Percentiles rank a stretch among this genome's conserved stretches.
Evolutionary conservation across 2,329 filamentous ascomycete genomes (phyloP).

Genomic region (Aspergillus thermomutatus): DNA sequence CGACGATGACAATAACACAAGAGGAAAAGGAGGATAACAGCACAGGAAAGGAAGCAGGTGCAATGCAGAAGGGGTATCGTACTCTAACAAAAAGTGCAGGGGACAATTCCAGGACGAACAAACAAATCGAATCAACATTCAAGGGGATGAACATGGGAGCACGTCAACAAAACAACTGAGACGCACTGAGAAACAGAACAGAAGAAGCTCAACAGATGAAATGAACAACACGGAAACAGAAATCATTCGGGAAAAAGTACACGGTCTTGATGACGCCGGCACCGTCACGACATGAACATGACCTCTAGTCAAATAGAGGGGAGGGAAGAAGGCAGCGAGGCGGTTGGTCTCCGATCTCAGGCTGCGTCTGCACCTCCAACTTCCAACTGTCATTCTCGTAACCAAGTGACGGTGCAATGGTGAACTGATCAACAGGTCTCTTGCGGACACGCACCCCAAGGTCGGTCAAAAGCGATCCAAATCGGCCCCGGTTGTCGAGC

Average conservation of each 20-base stretch:
- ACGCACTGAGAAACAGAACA: neutral
- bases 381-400: conserved; percentile 6
- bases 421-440: neutral
- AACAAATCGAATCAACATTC: neutral
- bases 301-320: conserved; percentile 6
- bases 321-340: conserved; percentile 9
- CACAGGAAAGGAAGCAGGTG: neutral
- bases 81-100: neutral
- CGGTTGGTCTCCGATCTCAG: neutral
- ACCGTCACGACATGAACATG: neutral
- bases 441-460: conserved; percentile 9
- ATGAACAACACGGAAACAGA: neutral
- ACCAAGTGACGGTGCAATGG: neutral
- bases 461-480: conserved; percentile 13
- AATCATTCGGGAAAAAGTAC: neutral
- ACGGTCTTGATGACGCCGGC: neutral
- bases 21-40: neutral
- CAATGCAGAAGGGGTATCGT: neutral
- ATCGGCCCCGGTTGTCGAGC: conserved; percentile 10
- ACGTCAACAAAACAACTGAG: neutral
- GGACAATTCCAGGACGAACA: neutral
- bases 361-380: neutral
- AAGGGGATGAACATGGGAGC: neutral
- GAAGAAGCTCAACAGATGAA: neutral
- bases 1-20: neutral